These are phyloP conservation scores for Zalaria sp. DNA, from an alignment of 2,329 filamentous ascomycete species.

Conservation along the genomic window DNA sequence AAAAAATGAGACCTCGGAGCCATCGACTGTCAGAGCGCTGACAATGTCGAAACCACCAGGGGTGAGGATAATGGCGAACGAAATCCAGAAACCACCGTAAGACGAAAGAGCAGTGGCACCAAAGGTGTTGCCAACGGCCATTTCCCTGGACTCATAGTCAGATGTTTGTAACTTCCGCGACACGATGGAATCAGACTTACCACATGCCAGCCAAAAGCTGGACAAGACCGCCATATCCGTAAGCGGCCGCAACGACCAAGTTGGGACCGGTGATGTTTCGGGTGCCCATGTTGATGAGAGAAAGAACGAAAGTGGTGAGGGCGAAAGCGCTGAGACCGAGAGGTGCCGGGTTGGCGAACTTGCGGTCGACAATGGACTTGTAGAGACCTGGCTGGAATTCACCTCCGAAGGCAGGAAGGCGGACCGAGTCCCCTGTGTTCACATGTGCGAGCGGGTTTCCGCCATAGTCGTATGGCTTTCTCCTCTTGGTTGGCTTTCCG, in stretches of 20 bases:
- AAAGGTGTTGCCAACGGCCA: slow-evolving; percentile 47
- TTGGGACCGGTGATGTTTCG: slow-evolving; percentile 27
- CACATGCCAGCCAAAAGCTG: slow-evolving; percentile 40
- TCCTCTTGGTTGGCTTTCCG: slow-evolving; percentile 17
- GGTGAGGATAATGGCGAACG: slow-evolving; percentile 43
- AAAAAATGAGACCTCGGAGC: slow-evolving; percentile 28
- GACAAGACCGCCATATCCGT: slow-evolving; percentile 35
- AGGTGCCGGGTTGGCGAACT: slow-evolving; percentile 46
- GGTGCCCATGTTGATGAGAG: slow-evolving; percentile 33
- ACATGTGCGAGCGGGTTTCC: slow-evolving; percentile 38
- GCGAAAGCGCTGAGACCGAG: slow-evolving; percentile 50
- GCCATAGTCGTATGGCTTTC: slow-evolving; percentile 34
- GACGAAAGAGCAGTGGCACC: slow-evolving; percentile 47
- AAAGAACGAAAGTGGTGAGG: slow-evolving; percentile 49
- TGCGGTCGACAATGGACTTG: slow-evolving; percentile 21
- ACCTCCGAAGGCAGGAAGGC: slow-evolving; percentile 35
- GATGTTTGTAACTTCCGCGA: not conserved
- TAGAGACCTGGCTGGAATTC: slow-evolving; percentile 39
- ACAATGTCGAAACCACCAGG: slow-evolving; percentile 38
- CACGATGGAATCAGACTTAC: slow-evolving; percentile 24
- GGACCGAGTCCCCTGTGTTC: slow-evolving; percentile 33
- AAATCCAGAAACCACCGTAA: slow-evolving; percentile 49
- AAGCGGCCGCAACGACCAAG: slow-evolving; percentile 34
- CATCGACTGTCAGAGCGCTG: slow-evolving; percentile 24
- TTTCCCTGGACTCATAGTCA: slow-evolving; percentile 24